Percentiles rank a stretch among this genome's conserved stretches.
Evolutionary conservation across 371 early-diverging fungal species (phyloP).

Genomic region (Mortierella sp.): DNA sequence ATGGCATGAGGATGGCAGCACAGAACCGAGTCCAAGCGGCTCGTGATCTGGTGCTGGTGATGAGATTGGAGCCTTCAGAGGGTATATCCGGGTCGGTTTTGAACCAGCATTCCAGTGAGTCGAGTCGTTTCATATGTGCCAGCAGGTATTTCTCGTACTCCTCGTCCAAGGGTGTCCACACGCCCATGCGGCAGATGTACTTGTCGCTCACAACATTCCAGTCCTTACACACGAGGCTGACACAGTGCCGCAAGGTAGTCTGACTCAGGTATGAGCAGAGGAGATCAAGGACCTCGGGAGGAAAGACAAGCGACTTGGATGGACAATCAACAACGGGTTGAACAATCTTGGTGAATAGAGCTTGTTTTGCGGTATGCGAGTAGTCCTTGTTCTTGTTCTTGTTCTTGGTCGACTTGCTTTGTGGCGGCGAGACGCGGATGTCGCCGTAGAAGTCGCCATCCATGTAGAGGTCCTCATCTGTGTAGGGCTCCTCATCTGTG

Average conservation of each 20-base stretch:
- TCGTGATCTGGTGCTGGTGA: neutral
- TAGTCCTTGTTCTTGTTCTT: neutral
- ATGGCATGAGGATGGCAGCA: conserved; percentile 6
- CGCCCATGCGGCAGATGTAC: conserved; percentile 17
- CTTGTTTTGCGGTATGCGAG: neutral
- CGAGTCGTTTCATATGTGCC: conserved; percentile 15
- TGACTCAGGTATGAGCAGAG: conserved; percentile 30
- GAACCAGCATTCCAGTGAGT: conserved; percentile 37
- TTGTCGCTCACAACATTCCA: conserved; percentile 30
- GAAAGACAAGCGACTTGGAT: conserved; percentile 13
- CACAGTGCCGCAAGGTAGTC: conserved; percentile 15
- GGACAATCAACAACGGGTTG: conserved; percentile 7
- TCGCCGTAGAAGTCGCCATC: conserved; percentile 2
- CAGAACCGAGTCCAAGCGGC: neutral
- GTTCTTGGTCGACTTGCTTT: conserved; percentile 1
- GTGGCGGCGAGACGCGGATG: conserved; percentile 4
- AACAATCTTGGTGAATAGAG: conserved; percentile 12
- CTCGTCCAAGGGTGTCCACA: conserved; percentile 16
- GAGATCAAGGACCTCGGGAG: conserved; percentile 28
- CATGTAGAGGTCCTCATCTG: no score
- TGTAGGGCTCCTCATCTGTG: conserved; percentile 6
- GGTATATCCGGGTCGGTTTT: conserved; percentile 11
- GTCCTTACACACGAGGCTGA: conserved; percentile 27
- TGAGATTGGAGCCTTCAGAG: neutral
- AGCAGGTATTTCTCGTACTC: conserved; percentile 6